phyloP scores from a whole-genome alignment of 2,329 filamentous ascomycete species.

The Aciculosporium take region DNA sequence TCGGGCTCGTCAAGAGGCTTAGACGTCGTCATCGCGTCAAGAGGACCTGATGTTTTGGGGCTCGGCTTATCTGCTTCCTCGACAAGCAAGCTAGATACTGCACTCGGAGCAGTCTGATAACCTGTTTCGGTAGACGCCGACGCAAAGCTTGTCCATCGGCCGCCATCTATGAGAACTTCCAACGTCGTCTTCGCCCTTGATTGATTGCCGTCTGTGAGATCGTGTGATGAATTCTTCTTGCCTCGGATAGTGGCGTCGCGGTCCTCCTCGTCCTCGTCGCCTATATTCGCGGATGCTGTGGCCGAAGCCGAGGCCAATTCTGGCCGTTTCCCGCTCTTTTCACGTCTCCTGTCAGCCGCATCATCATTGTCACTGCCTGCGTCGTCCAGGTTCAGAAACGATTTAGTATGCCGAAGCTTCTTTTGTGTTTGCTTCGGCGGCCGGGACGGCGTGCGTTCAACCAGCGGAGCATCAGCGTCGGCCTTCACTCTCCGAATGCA shows the following conservation, averaged over 20 bases:
- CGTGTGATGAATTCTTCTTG: slow-evolving; percentile 12
- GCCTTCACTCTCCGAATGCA: slow-evolving; percentile 52
- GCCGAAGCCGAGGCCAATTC: neutral
- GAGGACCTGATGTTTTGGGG: slow-evolving; percentile 19
- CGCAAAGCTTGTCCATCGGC: slow-evolving; percentile 19
- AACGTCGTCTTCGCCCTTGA: slow-evolving; percentile 19
- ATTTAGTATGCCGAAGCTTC: slow-evolving; percentile 23
- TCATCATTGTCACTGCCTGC: slow-evolving; percentile 32
- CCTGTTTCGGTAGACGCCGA: slow-evolving; percentile 24
- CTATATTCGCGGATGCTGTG: neutral
- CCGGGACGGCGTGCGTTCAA: slow-evolving; percentile 19
- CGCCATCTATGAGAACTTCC: slow-evolving; percentile 28
- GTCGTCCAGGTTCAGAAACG: slow-evolving; percentile 38
- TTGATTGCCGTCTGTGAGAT: slow-evolving; percentile 14
- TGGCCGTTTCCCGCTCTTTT: slow-evolving; percentile 2
- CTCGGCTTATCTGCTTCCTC: slow-evolving; percentile 25
- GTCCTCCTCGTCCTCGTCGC: slow-evolving; percentile 6
- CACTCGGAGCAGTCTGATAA: slow-evolving; percentile 29
- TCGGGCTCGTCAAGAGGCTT: slow-evolving; percentile 43
- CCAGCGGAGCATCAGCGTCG: slow-evolving; percentile 20
- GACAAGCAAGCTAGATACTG: slow-evolving; percentile 29
- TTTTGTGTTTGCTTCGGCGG: slow-evolving; percentile 18
- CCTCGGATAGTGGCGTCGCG: slow-evolving; percentile 17
- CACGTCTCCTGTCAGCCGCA: slow-evolving; percentile 10
- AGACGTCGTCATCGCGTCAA: slow-evolving; percentile 17